phyloP scores from a whole-genome alignment of 805 yeast species.

The Naumovozyma baii region DNA sequence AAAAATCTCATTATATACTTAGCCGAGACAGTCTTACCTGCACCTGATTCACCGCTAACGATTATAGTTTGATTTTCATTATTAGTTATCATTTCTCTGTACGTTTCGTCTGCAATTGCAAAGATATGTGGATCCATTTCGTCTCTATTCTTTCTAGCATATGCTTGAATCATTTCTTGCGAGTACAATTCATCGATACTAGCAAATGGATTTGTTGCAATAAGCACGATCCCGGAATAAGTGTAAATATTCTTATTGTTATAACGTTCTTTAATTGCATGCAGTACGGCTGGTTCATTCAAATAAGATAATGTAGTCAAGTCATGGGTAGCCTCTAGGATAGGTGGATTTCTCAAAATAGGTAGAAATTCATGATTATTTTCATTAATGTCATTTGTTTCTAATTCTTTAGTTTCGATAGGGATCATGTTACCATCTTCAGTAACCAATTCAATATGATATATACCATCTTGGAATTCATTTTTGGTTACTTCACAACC shows the following conservation, averaged over 20 bases:
- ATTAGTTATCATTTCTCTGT: slow-evolving; percentile 84
- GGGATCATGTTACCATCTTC: slow-evolving; percentile 43
- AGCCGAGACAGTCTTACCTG: slow-evolving; percentile 96
- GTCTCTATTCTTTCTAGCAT: slow-evolving; percentile 83
- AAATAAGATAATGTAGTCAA: slow-evolving; percentile 83
- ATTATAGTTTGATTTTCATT: slow-evolving; percentile 86
- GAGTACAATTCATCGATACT: slow-evolving; percentile 83
- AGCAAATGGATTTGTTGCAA: slow-evolving; percentile 94
- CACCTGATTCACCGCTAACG: slow-evolving; percentile 97
- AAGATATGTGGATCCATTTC: slow-evolving; percentile 94
- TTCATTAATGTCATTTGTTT: background rate
- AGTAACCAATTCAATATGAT: slow-evolving; percentile 40
- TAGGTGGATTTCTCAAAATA: slow-evolving; percentile 81
- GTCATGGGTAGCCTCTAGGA: slow-evolving; percentile 88
- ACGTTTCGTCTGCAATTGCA: slow-evolving; percentile 97
- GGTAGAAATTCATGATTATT: slow-evolving; percentile 52
- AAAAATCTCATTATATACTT: slow-evolving; percentile 96
- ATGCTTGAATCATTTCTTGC: slow-evolving; percentile 84
- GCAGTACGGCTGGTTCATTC: slow-evolving; percentile 93
- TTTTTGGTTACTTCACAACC: slow-evolving; percentile 52
- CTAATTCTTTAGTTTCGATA: slow-evolving; percentile 35
- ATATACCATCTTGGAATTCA: slow-evolving; percentile 33
- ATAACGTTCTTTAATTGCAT: slow-evolving; percentile 84
- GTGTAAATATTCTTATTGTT: slow-evolving; percentile 85
- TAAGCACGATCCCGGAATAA: slow-evolving; percentile 91